These are phyloP conservation scores for Pyrenopolyporus hunteri DNA, from an alignment of 495 filamentous ascomycete species.

Conservation along the genomic window DNA sequence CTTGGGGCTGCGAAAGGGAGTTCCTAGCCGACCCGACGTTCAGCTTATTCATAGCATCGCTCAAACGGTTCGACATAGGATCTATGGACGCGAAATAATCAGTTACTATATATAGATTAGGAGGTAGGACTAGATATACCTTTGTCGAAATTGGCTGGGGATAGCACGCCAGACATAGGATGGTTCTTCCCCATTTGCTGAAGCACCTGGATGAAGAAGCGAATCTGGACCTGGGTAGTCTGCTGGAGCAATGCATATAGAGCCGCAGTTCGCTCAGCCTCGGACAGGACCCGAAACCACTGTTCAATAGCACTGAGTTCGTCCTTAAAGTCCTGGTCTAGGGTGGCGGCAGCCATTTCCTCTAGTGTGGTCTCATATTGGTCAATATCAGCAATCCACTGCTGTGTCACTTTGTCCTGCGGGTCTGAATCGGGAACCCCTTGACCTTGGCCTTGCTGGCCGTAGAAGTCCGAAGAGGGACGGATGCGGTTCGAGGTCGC, in stretches of 20 bases:
- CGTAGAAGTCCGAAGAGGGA: conserved; percentile 93
- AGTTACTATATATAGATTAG: not conserved
- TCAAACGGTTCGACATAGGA: conserved; percentile 95
- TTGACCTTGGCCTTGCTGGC: conserved; percentile 71
- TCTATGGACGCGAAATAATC: conserved; percentile 57
- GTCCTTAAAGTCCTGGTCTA: conserved; percentile 99
- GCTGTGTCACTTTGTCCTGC: conserved; percentile 90
- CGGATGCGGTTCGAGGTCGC: conserved; percentile 83
- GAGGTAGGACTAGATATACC: conserved; percentile 58
- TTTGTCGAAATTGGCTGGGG: conserved; percentile 96
- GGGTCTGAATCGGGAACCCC: conserved; percentile 70
- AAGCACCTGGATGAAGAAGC: conserved; percentile 98
- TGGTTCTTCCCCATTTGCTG: conserved; percentile 99
- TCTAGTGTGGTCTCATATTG: conserved; percentile 97
- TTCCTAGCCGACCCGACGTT: conserved; percentile 84
- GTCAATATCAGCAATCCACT: conserved; percentile 99
- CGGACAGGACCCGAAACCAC: conserved; percentile 97
- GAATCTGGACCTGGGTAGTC: conserved; percentile 97
- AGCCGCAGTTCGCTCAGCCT: conserved; percentile 94
- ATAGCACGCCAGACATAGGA: conserved; percentile 95
- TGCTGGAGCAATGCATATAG: conserved; percentile 95
- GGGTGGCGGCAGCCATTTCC: conserved; percentile 96
- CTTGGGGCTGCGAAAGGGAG: conserved; percentile 77
- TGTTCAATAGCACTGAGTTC: conserved; percentile 98
- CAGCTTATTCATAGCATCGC: conserved; percentile 96